Conservation (phyloP, 1,284 basidiomycete species). For the Ustilago trichophora region DNA sequence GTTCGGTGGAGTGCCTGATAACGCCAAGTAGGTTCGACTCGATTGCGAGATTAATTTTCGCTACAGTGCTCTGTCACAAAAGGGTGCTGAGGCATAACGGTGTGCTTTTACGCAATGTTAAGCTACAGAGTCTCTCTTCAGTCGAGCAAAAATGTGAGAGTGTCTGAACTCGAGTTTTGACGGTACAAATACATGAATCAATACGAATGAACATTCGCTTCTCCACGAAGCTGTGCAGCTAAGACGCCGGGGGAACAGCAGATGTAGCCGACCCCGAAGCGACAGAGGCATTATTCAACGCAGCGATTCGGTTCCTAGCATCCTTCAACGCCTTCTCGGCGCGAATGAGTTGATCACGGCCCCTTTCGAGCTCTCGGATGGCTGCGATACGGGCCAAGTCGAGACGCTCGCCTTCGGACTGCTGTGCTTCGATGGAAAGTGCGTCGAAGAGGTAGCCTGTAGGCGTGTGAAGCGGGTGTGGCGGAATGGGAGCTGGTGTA, state of each 20-base stretch:
- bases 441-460: conserved; percentile 68
- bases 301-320: conserved; percentile 20
- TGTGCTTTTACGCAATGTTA: too few relatives aligned
- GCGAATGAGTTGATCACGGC: conserved; percentile 61
- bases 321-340: conserved; percentile 63
- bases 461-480: conserved; percentile 61
- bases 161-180: not conserved
- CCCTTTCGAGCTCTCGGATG: conserved; percentile 63
- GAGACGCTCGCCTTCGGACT: conserved; percentile 80
- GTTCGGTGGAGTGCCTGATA: conserved; percentile 1
- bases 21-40: not conserved
- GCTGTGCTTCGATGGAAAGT: conserved; percentile 80
- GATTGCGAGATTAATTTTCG: too few relatives aligned
- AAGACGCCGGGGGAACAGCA: conserved; percentile 1
- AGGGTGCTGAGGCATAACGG: too few relatives aligned
- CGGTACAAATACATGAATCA: not conserved
- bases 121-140: too few relatives aligned
- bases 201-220: too few relatives aligned
- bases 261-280: not conserved
- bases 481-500: conserved; percentile 21
- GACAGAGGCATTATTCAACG: conserved; percentile 15
- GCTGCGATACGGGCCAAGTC: conserved; percentile 80
- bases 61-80: too few relatives aligned
- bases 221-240: not conserved
- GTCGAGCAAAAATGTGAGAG: too few relatives aligned